These are phyloP conservation scores for Microbotryum violaceum DNA, from an alignment of 1,284 basidiomycete genomes.

Conservation along the genomic window DNA sequence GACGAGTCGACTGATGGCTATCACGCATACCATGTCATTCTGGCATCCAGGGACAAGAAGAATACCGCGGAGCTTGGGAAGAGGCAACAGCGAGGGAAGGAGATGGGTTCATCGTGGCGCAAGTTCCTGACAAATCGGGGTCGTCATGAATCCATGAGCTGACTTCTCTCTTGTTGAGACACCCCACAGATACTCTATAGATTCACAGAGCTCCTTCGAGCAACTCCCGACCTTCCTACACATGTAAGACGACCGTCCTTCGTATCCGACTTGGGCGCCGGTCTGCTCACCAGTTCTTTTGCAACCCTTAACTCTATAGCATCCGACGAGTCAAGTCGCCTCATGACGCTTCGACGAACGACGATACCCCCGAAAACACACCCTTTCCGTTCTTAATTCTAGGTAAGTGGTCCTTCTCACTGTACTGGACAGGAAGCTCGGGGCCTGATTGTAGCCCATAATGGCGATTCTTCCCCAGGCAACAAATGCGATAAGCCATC, in stretches of 20 bases:
- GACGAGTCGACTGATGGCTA: too few relatives aligned
- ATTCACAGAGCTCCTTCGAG: conserved; percentile 16
- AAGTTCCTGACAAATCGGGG: not conserved
- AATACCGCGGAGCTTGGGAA: conserved; percentile 21
- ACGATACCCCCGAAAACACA: conserved; percentile 22
- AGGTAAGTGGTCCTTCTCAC: not conserved
- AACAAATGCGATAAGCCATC: conserved; percentile 27
- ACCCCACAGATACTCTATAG: conserved; percentile 21
- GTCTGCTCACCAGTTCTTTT: not conserved
- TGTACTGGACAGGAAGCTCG: not conserved
- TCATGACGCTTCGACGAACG: conserved; percentile 12
- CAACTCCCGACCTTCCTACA: conserved; percentile 21
- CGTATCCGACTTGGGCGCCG: not conserved
- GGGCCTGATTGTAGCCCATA: not conserved
- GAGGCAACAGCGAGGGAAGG: conserved; percentile 18
- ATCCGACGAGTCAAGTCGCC: conserved; percentile 21
- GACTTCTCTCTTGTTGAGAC: not conserved
- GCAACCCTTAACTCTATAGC: not conserved
- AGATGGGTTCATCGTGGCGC: conserved; percentile 24
- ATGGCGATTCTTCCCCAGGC: not conserved
- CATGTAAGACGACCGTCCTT: not conserved
- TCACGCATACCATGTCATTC: too few relatives aligned
- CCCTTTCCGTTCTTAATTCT: conserved; percentile 24
- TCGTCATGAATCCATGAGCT: too few relatives aligned
- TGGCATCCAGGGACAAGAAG: conserved; percentile 12